Conservation (phyloP, 768 basidiomycete genomes). For the Mycena alexandri region DNA sequence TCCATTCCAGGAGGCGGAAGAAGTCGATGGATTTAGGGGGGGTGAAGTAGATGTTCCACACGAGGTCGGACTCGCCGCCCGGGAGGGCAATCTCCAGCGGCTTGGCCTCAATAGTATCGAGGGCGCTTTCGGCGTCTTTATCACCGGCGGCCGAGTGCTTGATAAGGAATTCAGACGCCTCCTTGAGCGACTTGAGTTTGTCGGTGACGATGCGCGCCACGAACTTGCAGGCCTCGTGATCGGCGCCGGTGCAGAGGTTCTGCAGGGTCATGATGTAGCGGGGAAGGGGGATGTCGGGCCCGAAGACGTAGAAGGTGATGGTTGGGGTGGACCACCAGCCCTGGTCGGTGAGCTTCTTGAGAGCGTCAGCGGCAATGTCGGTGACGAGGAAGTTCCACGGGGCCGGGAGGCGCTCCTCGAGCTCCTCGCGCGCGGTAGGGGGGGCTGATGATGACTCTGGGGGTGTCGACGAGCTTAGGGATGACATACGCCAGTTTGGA, state of each 20-base stretch:
- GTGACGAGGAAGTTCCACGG: slow-evolving; percentile 27
- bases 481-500: not conserved
- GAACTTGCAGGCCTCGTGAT: not conserved
- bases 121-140: not conserved
- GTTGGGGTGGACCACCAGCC: slow-evolving; percentile 15
- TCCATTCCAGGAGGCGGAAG: slow-evolving; percentile 1
- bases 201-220: not conserved
- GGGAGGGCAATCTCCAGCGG: slow-evolving; percentile 12
- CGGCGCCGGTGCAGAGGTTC: slow-evolving; percentile 2
- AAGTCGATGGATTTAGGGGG: not conserved
- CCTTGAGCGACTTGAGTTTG: slow-evolving; percentile 9
- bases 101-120: slow-evolving; percentile 4
- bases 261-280: slow-evolving; percentile 18
- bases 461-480: slow-evolving; percentile 8
- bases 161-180: slow-evolving; percentile 1
- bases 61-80: not conserved
- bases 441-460: slow-evolving; percentile 4
- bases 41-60: slow-evolving; percentile 11
- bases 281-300: not conserved
- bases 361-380: not conserved
- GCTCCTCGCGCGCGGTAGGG: slow-evolving; percentile 1
- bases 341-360: slow-evolving; percentile 4
- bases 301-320: slow-evolving; percentile 14
- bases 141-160: not conserved
- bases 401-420: slow-evolving; percentile 19